phyloP scores from a whole-genome alignment of 176 grass and related monocot genomes.

The Cenchrus purpureus region DNA sequence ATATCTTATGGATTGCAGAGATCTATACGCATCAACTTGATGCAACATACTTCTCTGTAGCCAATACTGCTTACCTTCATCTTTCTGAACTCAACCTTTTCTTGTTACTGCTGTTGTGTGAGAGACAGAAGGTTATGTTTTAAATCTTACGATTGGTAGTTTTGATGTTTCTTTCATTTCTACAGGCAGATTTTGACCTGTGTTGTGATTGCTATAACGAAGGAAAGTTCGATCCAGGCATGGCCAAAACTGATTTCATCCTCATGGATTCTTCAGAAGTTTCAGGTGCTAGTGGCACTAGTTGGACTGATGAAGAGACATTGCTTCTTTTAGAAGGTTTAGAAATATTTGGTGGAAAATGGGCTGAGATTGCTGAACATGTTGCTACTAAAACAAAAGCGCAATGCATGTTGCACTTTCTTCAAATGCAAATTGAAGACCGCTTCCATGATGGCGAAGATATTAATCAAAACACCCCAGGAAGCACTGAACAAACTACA shows the following conservation, averaged over 20 bases:
- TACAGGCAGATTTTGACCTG: conserved; percentile 98
- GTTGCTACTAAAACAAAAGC: conserved; percentile 98
- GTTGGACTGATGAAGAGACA: conserved; percentile 97
- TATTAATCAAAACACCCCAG: conserved; percentile 44
- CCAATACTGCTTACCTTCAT: conserved; percentile 6
- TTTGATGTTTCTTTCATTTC: conserved; percentile 37
- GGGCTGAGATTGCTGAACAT: conserved; percentile 98
- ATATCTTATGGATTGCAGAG: neutral
- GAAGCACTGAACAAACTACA: conserved; percentile 42
- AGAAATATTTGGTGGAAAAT: conserved; percentile 98
- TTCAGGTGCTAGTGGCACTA: conserved; percentile 90
- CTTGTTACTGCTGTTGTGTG: conserved; percentile 20
- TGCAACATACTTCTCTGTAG: conserved; percentile 20
- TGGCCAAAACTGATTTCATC: conserved; percentile 95
- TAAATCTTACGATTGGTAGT: conserved; percentile 10
- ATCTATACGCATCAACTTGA: conserved; percentile 23
- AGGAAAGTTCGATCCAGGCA: conserved; percentile 82
- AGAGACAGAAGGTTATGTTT: neutral
- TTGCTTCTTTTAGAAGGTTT: conserved; percentile 95
- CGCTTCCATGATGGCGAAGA: conserved; percentile 68
- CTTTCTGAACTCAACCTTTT: neutral
- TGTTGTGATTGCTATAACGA: conserved; percentile 93
- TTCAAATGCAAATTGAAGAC: conserved; percentile 99
- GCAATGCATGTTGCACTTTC: conserved; percentile 96
- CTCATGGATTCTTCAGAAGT: conserved; percentile 92